A percentile compares a stretch with the other conserved stretches of the same genome.
Evolutionary conservation across 306 rosid genomes (phyloP).

Genomic region (Medicago arabica): DNA sequence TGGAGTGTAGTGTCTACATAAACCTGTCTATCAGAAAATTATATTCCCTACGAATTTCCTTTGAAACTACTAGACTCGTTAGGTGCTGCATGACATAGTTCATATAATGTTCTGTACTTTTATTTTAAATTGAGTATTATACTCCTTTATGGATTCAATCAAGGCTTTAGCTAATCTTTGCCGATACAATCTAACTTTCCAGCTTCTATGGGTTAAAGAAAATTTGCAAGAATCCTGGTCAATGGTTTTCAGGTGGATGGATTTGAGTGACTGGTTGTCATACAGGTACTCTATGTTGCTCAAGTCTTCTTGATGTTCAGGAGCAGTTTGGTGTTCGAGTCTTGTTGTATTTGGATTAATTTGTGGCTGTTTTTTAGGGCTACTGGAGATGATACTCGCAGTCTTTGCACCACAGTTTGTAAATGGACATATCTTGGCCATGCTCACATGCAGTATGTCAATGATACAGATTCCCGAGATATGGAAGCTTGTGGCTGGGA

Average conservation of each 20-base stretch:
- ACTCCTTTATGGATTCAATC: slow-evolving; percentile 26
- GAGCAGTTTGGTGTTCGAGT: slow-evolving; percentile 39
- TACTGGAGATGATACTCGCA: slow-evolving; percentile 95
- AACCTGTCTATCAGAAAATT: slow-evolving; percentile 15
- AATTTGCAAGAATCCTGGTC: slow-evolving; percentile 93
- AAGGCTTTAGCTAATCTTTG: slow-evolving; percentile 33
- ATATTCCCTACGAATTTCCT: slow-evolving; percentile 6
- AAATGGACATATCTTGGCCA: slow-evolving; percentile 99
- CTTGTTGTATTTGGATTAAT: slow-evolving; percentile 39
- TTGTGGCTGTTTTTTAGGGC: slow-evolving; percentile 63
- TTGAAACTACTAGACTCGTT: slow-evolving; percentile 25
- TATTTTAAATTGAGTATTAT: slow-evolving; percentile 22
- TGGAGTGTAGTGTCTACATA: slow-evolving; percentile 29
- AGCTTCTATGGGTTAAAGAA: slow-evolving; percentile 99
- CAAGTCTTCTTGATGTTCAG: slow-evolving; percentile 29
- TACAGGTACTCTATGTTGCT: slow-evolving; percentile 68
- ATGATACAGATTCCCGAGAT: slow-evolving; percentile 70
- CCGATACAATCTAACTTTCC: slow-evolving; percentile 47
- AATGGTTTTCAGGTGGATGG: slow-evolving; percentile 98
- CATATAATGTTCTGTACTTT: slow-evolving; percentile 10
- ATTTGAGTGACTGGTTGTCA: slow-evolving; percentile 98
- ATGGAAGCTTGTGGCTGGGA: slow-evolving; percentile 99
- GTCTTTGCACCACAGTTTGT: slow-evolving; percentile 95
- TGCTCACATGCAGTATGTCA: slow-evolving; percentile 87
- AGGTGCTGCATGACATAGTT: slow-evolving; percentile 18